These are phyloP conservation scores for Penicillium verhagenii DNA, from an alignment of 495 filamentous ascomycete genomes.

Conservation along the genomic window DNA sequence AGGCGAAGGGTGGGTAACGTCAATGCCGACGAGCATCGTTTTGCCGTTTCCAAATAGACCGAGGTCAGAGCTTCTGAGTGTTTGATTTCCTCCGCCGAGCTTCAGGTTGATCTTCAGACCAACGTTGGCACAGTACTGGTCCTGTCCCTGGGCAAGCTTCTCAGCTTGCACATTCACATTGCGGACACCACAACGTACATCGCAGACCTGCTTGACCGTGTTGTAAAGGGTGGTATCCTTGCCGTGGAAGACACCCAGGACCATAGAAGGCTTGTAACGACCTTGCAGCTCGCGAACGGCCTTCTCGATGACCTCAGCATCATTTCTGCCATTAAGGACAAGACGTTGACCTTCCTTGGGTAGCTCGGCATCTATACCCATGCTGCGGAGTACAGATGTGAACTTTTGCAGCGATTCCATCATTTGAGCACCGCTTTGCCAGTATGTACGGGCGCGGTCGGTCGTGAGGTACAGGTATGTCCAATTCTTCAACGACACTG, in stretches of 20 bases:
- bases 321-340: conserved; percentile 8
- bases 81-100: conserved; percentile 76
- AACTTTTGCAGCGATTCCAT: conserved; percentile 13
- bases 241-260: conserved; percentile 62
- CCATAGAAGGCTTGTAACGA: conserved; percentile 38
- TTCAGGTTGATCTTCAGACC: conserved; percentile 86
- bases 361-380: conserved; percentile 26
- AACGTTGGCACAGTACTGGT: conserved; percentile 70
- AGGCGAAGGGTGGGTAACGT: conserved; percentile 87
- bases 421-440: neutral
- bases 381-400: conserved; percentile 20
- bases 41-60: conserved; percentile 59
- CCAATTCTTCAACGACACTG: conserved; percentile 39
- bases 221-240: conserved; percentile 58
- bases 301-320: conserved; percentile 19
- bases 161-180: conserved; percentile 59
- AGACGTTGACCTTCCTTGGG: conserved; percentile 19
- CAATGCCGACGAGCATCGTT: conserved; percentile 84
- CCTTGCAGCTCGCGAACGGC: conserved; percentile 31
- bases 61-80: conserved; percentile 46
- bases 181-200: conserved; percentile 61
- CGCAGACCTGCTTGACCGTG: conserved; percentile 64
- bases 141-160: conserved; percentile 46
- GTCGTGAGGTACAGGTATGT: conserved; percentile 27
- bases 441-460: neutral